Evolutionary conservation across 83 land plant genomes (phyloP).

Genomic region (Thuja plicata): DNA sequence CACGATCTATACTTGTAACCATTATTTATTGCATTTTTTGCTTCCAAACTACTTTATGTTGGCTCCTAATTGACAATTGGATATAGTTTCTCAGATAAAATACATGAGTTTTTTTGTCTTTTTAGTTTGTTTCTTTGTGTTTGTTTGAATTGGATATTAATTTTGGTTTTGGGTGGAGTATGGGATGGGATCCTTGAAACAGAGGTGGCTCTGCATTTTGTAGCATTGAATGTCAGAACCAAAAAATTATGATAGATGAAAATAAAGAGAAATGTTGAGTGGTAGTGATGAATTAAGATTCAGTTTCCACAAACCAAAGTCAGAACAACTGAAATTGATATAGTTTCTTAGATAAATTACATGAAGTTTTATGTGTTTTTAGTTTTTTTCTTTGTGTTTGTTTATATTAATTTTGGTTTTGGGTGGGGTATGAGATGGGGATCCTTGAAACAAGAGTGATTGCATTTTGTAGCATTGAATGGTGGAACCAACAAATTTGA

Average conservation of each 20-base stretch:
- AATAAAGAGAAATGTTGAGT: conserved; percentile 24
- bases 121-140: neutral
- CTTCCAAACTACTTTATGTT: too few relatives aligned
- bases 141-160: neutral
- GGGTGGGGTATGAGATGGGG: neutral
- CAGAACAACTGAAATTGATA: too few relatives aligned
- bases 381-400: neutral
- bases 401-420: neutral
- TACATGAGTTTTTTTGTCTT: neutral
- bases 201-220: conserved; percentile 48
- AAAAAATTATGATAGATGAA: conserved; percentile 32
- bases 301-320: neutral
- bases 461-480: conserved; percentile 50
- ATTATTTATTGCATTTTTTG: too few relatives aligned
- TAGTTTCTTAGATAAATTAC: too few relatives aligned
- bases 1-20: too few relatives aligned
- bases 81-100: neutral
- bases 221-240: conserved; percentile 39
- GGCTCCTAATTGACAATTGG: too few relatives aligned
- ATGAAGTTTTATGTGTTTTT: too few relatives aligned
- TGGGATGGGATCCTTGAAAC: neutral
- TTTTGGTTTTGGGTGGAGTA: neutral
- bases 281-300: conserved; percentile 4
- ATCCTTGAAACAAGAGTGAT: conserved; percentile 26
- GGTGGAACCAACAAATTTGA: conserved; percentile 33